Evolutionary conservation across 164 flowering plant genomes (phyloP).

Genomic region (grape (Vitis vinifera)): ASM3070453v1 NC_081805.1:2651501-2652000

Average conservation of each 20-base stretch:
- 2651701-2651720: conserved; percentile 72
- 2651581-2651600: conserved; percentile 83
- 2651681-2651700: conserved; percentile 84
- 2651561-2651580: conserved; percentile 90
- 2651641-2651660: conserved; percentile 86
- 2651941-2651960: conserved; percentile 74
- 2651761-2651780: conserved; percentile 83
- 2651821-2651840: conserved; percentile 86
- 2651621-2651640: conserved; percentile 78
- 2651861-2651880: conserved; percentile 79
- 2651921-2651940: conserved; percentile 86
- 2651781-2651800: conserved; percentile 95
- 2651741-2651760: conserved; percentile 89
- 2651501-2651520: background rate
- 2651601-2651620: conserved; percentile 94
- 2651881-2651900: conserved; percentile 80
- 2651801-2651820: conserved; percentile 95
- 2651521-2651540: background rate
- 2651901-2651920: conserved; percentile 87
- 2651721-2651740: conserved; percentile 93
- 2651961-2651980: conserved; percentile 56
- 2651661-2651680: conserved; percentile 76
- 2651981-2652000: background rate
- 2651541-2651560: conserved; percentile 64
- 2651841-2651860: conserved; percentile 74